Percentiles rank a stretch among this genome's conserved stretches.
These are phyloP conservation scores for Filobasidium wieringae DNA, from an alignment of 768 basidiomycete species.

Conservation along the genomic window DNA sequence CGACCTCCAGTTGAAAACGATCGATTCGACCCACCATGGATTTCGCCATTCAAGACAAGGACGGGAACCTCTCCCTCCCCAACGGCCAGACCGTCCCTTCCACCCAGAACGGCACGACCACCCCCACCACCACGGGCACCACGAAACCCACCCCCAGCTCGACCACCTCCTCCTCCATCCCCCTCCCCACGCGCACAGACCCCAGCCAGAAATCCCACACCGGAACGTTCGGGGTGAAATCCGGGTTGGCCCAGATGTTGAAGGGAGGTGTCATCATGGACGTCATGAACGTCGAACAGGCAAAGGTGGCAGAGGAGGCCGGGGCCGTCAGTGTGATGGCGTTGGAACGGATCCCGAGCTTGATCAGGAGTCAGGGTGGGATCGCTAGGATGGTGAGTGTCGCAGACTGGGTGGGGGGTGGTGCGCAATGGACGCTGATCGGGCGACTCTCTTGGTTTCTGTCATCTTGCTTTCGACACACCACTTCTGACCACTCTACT, in stretches of 20 bases:
- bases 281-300: slow-evolving; percentile 52
- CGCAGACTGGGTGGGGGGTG: background rate
- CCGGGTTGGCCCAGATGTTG: slow-evolving; percentile 91
- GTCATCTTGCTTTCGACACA: too few relatives aligned
- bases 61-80: slow-evolving; percentile 12
- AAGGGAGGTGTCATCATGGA: slow-evolving; percentile 67
- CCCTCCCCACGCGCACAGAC: slow-evolving; percentile 7
- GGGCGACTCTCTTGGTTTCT: background rate
- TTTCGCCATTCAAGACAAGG: slow-evolving; percentile 13
- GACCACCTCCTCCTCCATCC: slow-evolving; percentile 1
- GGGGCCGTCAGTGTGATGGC: slow-evolving; percentile 95
- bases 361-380: slow-evolving; percentile 81
- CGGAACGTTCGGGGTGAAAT: slow-evolving; percentile 55
- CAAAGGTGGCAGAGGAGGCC: slow-evolving; percentile 91
- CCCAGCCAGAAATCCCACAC: slow-evolving; percentile 7
- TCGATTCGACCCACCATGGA: slow-evolving; percentile 10
- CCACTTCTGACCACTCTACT: too few relatives aligned
- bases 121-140: background rate
- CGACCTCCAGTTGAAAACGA: too few relatives aligned
- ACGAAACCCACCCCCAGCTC: background rate
- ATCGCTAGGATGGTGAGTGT: slow-evolving; percentile 86
- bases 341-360: slow-evolving; percentile 67
- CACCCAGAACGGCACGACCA: background rate
- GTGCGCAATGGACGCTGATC: background rate
- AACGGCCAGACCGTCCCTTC: background rate